Evolutionary conservation across 345 rosid genomes (phyloP), one percentile per base, ranked within the genome.

Genomic region (Eutrema heterophyllum): DNA sequence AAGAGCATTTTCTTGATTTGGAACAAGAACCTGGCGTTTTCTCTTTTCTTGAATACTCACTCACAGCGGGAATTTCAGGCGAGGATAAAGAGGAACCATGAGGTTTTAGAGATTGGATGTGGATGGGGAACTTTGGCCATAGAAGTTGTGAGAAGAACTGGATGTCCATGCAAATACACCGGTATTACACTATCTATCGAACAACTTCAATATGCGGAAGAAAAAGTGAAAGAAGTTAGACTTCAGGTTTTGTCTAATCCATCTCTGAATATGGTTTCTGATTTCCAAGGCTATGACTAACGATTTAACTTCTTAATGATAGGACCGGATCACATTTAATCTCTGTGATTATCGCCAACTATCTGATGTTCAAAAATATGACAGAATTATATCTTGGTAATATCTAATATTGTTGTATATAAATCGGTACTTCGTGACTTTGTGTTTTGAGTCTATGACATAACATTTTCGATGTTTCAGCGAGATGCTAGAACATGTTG

Each of bases 61-160:
- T 5, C 11, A n/a, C 14, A 1, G 15, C 7, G 21, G 6, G 9
- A 46, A 29, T 27, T 55, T 46, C 32, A 87, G 95, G 88, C 92
- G 14, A 82, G 85, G 72, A 76, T 93, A 48, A 66, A 56, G 39
- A 84, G 81, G 67, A 62, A 71, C 4, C 88, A 90, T 56, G 88
- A 85, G 77, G 79, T 90, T 72, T 88, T 93, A 9, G 97, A 91
- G 73, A 85, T 93, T 30, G 98, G 98, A 33, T 85, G 84, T 16
- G 98, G 98, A 12, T 93, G 97, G 98, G 97, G 98, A 71, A 74
- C 88, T 41, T 82, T 93, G 21, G 98, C 90, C 27, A 81, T 93
- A 32, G 94, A 93, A 80, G 82, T 86, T 38, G 98, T 93, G 44
- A 86, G 72, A 80, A 82, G 74, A 83, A 93, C 97, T 11, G 91